Evolutionary conservation across 2,329 filamentous ascomycete species (phyloP).

Genomic region (Emydomyces testavorans): DNA sequence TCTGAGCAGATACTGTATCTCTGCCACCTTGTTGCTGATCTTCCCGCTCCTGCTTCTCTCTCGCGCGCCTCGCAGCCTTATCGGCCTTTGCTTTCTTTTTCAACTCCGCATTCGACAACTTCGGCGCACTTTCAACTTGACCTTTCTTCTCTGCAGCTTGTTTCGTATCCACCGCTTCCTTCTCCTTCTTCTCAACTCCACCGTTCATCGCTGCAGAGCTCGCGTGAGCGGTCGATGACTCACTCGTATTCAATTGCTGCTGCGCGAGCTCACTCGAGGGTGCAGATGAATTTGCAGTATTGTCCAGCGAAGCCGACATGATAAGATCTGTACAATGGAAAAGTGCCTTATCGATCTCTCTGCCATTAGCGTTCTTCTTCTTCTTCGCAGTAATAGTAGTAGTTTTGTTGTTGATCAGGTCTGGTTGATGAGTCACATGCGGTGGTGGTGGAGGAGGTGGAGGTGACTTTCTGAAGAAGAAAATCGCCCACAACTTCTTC

Average conservation of each 20-base stretch:
- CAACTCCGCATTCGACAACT: constrained; percentile 52
- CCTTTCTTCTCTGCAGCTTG: background rate
- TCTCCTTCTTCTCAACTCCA: background rate
- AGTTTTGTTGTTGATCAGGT: background rate
- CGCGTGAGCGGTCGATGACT: constrained; percentile 2
- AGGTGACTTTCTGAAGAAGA: constrained; percentile 1
- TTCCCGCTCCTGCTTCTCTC: constrained; percentile 48
- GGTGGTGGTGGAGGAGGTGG: background rate
- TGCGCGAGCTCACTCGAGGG: background rate
- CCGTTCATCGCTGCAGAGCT: constrained; percentile 17
- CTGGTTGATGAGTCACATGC: constrained; percentile 6
- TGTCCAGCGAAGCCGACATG: background rate
- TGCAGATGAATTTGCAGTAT: background rate
- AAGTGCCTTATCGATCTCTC: background rate
- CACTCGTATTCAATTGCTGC: background rate
- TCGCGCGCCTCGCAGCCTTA: constrained; percentile 73
- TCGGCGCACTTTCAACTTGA: constrained; percentile 17
- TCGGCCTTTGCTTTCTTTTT: constrained; percentile 87
- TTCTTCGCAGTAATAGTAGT: background rate
- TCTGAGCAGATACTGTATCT: constrained; percentile 23
- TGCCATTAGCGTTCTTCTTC: constrained; percentile 1
- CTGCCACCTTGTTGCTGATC: constrained; percentile 17
- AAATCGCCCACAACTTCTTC: background rate
- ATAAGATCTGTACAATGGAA: background rate
- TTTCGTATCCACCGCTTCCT: constrained; percentile 19